Percentiles rank a stretch among this genome's conserved stretches.
Evolutionary conservation across 371 early-diverging fungal species (phyloP).

Genomic region (Apophysomyces ossiformis): DNA sequence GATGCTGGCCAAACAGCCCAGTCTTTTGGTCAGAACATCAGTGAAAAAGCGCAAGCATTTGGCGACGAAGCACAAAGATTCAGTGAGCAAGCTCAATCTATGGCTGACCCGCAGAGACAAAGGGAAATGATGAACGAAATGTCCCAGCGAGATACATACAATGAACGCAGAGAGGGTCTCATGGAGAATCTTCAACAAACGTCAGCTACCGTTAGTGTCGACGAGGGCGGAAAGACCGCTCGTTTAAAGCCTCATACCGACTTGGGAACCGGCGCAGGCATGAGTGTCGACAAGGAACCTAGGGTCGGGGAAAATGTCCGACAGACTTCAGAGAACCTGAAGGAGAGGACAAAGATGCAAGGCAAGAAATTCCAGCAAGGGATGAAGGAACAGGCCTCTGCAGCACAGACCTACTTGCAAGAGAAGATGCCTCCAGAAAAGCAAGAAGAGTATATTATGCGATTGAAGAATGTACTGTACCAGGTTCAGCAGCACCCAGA

Average conservation of each 20-base stretch:
- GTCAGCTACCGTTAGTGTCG: neutral
- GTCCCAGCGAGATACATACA: neutral
- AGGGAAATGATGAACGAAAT: slow-evolving; percentile 20
- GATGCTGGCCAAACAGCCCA: slow-evolving; percentile 29
- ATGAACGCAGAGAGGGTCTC: slow-evolving; percentile 18
- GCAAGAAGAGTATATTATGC: slow-evolving; percentile 44
- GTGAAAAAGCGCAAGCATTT: slow-evolving; percentile 25
- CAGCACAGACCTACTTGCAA: slow-evolving; percentile 25
- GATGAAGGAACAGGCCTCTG: slow-evolving; percentile 9
- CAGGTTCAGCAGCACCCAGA: slow-evolving; percentile 56
- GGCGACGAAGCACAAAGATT: slow-evolving; percentile 7
- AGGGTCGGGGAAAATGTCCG: neutral
- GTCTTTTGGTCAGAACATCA: slow-evolving; percentile 31
- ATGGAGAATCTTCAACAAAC: slow-evolving; percentile 2
- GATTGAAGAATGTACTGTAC: slow-evolving; percentile 46
- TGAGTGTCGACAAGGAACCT: neutral
- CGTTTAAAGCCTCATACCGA: neutral
- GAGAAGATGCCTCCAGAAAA: slow-evolving; percentile 48
- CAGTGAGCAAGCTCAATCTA: slow-evolving; percentile 17
- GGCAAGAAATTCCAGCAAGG: slow-evolving; percentile 20
- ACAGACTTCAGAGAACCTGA: slow-evolving; percentile 9
- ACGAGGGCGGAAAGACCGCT: neutral
- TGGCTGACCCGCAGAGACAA: slow-evolving; percentile 17
- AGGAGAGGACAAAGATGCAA: slow-evolving; percentile 6
- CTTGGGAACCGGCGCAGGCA: neutral